Percentiles rank a stretch among this genome's conserved stretches.
Conservation (phyloP, 306 rosid genomes). For the Cicer yamashitae region DNA sequence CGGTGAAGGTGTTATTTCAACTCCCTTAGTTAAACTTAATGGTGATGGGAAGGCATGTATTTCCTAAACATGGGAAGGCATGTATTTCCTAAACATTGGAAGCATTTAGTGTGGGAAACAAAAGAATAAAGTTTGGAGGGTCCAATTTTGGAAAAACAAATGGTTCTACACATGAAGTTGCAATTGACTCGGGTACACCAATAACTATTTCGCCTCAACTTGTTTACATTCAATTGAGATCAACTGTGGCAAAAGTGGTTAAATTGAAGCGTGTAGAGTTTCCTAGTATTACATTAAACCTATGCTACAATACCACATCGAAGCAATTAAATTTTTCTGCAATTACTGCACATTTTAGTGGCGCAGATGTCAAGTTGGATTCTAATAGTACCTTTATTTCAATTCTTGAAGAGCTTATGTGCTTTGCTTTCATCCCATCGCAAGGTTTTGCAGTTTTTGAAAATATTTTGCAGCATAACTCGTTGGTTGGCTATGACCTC, state of each 20-base stretch:
- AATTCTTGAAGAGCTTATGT: neutral
- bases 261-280: neutral
- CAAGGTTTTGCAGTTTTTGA: neutral
- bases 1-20: too few relatives aligned
- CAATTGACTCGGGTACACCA: slow-evolving; percentile 55
- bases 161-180: neutral
- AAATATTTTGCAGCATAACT: neutral
- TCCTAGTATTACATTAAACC: neutral
- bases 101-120: too few relatives aligned
- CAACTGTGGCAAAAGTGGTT: slow-evolving; percentile 9
- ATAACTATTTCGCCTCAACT: slow-evolving; percentile 34
- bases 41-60: too few relatives aligned
- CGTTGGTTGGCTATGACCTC: neutral
- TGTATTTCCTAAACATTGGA: too few relatives aligned
- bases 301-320: slow-evolving; percentile 43
- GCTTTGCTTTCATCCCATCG: neutral
- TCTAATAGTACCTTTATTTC: neutral
- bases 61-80: too few relatives aligned
- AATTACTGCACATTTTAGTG: slow-evolving; percentile 50
- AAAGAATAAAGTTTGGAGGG: too few relatives aligned
- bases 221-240: slow-evolving; percentile 36
- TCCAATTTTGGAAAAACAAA: neutral
- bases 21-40: too few relatives aligned
- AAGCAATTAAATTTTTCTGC: neutral
- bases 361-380: slow-evolving; percentile 45